phyloP scores from a whole-genome alignment of 352 stramenopile species.

The Phytophthora parvispora region DNA sequence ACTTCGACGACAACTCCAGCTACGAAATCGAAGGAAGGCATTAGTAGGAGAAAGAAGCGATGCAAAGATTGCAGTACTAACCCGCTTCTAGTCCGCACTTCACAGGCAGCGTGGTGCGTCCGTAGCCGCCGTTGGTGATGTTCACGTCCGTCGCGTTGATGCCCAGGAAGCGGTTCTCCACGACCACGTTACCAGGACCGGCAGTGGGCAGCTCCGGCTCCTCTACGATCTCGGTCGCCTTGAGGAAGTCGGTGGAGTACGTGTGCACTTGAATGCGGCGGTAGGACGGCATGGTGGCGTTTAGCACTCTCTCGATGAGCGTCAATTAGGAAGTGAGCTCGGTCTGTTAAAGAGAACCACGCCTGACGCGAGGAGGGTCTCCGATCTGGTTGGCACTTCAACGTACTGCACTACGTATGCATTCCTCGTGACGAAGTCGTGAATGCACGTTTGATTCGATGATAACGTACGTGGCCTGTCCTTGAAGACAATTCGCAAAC shows the following conservation, averaged over 20 bases:
- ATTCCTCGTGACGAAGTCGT: constrained; percentile 10
- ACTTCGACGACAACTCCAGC: constrained; percentile 49
- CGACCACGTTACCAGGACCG: constrained; percentile 37
- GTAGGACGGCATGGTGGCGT: constrained; percentile 39
- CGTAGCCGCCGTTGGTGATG: constrained; percentile 52
- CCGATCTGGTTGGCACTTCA: constrained; percentile 27
- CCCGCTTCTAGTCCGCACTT: constrained; percentile 27
- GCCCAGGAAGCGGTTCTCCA: constrained; percentile 44
- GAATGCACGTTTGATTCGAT: constrained; percentile 21
- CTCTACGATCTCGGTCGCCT: constrained; percentile 45
- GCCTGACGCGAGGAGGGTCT: constrained; percentile 14
- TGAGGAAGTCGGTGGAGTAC: constrained; percentile 54
- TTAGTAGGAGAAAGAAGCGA: not conserved
- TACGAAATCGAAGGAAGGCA: not conserved
- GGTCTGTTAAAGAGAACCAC: not conserved
- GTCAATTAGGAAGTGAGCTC: constrained; percentile 18
- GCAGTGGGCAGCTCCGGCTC: constrained; percentile 36
- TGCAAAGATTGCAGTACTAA: too few relatives aligned
- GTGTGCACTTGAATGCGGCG: constrained; percentile 48
- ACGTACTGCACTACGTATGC: constrained; percentile 7
- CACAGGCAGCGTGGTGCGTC: constrained; percentile 18
- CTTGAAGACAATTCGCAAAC: constrained; percentile 13
- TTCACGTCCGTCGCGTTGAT: constrained; percentile 70
- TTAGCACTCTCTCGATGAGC: not conserved
- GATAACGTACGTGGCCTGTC: not conserved